These are phyloP conservation scores for Metschnikowia rubicola DNA, from an alignment of 805 yeast genomes.

Conservation along the genomic window DNA sequence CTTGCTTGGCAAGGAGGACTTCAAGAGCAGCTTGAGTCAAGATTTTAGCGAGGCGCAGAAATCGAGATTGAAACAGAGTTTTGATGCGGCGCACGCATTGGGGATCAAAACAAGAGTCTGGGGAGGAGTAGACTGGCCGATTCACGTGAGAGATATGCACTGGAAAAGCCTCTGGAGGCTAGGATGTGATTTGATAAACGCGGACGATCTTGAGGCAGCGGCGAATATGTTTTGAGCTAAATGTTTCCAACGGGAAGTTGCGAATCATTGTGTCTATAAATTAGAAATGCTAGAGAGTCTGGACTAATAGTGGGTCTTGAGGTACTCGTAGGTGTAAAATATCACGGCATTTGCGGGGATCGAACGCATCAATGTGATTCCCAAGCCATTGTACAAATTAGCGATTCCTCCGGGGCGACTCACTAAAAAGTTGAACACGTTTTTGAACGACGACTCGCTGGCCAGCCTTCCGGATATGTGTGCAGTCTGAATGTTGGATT, in stretches of 20 bases:
- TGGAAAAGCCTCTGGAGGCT: constrained; percentile 46
- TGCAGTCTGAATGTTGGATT: constrained; percentile 77
- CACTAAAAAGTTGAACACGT: constrained; percentile 30
- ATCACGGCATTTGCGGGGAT: constrained; percentile 89
- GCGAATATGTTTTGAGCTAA: constrained; percentile 14
- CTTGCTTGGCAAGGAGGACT: constrained; percentile 22
- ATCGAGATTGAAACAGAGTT: constrained; percentile 19
- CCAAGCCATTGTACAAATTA: constrained; percentile 80
- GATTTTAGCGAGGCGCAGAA: constrained; percentile 37
- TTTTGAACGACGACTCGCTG: constrained; percentile 25
- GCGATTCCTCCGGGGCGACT: constrained; percentile 53
- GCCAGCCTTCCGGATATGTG: constrained; percentile 24
- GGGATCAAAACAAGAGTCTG: constrained; percentile 61
- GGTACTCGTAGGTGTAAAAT: constrained; percentile 71
- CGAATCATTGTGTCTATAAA: neutral
- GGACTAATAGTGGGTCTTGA: constrained; percentile 36
- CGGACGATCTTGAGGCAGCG: constrained; percentile 53
- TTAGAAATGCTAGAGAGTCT: neutral
- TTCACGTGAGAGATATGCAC: constrained; percentile 37
- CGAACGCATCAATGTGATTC: constrained; percentile 76
- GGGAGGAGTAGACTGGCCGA: constrained; percentile 74
- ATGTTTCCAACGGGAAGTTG: neutral
- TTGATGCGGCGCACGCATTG: constrained; percentile 45
- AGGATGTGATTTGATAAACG: constrained; percentile 59
- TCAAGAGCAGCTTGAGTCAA: constrained; percentile 15